phyloP scores from a whole-genome alignment of 768 basidiomycete species.

The Galerina sulciceps region DNA sequence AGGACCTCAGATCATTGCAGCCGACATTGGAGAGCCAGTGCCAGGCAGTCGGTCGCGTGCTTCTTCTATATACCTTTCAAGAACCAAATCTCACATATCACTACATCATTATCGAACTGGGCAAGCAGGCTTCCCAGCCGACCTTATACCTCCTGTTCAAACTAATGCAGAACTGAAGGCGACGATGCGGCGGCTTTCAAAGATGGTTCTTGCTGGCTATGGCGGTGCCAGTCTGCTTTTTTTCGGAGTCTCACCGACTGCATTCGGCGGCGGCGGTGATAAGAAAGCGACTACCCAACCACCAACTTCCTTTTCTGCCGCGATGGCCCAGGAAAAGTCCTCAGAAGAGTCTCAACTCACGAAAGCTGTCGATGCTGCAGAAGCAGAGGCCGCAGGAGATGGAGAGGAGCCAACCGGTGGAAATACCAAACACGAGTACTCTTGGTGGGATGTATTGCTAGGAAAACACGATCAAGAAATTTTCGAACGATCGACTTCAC shows the following conservation, averaged over 20 bases:
- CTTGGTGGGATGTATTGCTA: constrained; percentile 84
- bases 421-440: constrained; percentile 44
- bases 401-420: constrained; percentile 30
- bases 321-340: constrained; percentile 42
- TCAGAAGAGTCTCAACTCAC: constrained; percentile 67
- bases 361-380: constrained; percentile 70
- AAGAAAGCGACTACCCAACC: constrained; percentile 31
- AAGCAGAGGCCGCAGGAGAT: constrained; percentile 63
- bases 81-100: constrained; percentile 24
- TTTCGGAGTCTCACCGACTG: constrained; percentile 63
- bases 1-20: constrained; percentile 74
- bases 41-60: constrained; percentile 20
- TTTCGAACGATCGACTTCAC: constrained; percentile 61
- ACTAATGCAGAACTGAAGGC: constrained; percentile 60
- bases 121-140: constrained; percentile 17
- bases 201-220: constrained; percentile 84
- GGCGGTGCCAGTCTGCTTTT: constrained; percentile 83
- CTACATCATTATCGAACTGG: constrained; percentile 17
- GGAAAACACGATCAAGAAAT: constrained; percentile 86
- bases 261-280: constrained; percentile 12
- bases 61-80: constrained; percentile 23
- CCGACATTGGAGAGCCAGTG: constrained; percentile 71
- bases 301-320: constrained; percentile 29
- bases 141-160: constrained; percentile 18
- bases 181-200: constrained; percentile 78